Percentiles rank a stretch among this genome's conserved stretches.
Evolutionary conservation across 495 filamentous ascomycete species (phyloP).

Genomic region (Chaetomium tenue): DNA sequence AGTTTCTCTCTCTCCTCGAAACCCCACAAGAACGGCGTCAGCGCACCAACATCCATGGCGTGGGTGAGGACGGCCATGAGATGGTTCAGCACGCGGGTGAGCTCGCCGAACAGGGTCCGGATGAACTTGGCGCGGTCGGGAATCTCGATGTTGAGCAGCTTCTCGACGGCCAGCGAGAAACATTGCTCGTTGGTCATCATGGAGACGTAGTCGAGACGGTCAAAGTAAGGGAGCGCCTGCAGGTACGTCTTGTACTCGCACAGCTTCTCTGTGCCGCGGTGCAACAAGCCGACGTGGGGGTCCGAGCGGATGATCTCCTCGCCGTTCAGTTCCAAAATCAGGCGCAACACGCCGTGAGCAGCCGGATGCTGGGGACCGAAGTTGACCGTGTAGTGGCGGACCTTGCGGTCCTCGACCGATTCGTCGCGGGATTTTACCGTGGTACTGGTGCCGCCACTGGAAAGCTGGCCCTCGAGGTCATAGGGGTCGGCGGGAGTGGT

Average conservation of each 20-base stretch:
- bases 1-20: slow-evolving; percentile 99
- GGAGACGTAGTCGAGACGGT: slow-evolving; percentile 97
- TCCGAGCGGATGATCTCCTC: slow-evolving; percentile 96
- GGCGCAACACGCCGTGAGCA: slow-evolving; percentile 94
- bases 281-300: slow-evolving; percentile 94
- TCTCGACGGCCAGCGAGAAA: slow-evolving; percentile 92
- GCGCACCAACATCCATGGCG: slow-evolving; percentile 98
- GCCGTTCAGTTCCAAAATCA: slow-evolving; percentile 97
- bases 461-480: slow-evolving; percentile 18
- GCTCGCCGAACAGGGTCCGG: slow-evolving; percentile 92
- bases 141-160: slow-evolving; percentile 95
- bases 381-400: slow-evolving; percentile 99
- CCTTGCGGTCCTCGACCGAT: slow-evolving; percentile 69
- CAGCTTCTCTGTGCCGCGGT: slow-evolving; percentile 98
- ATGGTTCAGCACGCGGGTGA: slow-evolving; percentile 93
- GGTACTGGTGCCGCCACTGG: slow-evolving; percentile 34
- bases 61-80: slow-evolving; percentile 97
- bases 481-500: slow-evolving; percentile 46
- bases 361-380: slow-evolving; percentile 99
- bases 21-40: slow-evolving; percentile 99
- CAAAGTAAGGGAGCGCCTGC: slow-evolving; percentile 97
- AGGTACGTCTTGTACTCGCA: slow-evolving; percentile 99
- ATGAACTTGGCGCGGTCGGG: slow-evolving; percentile 96
- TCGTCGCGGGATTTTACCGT: slow-evolving; percentile 51
- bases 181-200: slow-evolving; percentile 99